Evolutionary conservation across 129 eudicot genomes (phyloP).

Genomic region (Cynara cardunculus): DNA sequence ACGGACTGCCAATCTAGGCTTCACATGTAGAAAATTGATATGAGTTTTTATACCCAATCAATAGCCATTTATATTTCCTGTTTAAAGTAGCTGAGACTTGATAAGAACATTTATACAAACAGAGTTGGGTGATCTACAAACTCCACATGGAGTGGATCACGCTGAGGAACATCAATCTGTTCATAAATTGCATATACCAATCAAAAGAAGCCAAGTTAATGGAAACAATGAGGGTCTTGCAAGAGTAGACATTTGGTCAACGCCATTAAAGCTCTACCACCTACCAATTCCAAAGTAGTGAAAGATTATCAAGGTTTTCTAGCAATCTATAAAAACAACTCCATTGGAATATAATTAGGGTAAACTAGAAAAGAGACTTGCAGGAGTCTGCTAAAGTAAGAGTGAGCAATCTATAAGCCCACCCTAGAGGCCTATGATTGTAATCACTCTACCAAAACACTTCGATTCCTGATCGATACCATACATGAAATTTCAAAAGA

Average conservation of each 20-base stretch:
- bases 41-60: not conserved
- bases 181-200: not conserved
- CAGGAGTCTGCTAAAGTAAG: not conserved
- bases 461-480: not conserved
- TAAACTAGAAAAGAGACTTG: not conserved
- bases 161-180: not conserved
- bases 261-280: slow-evolving; percentile 3
- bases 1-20: not conserved
- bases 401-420: not conserved
- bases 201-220: slow-evolving; percentile 1
- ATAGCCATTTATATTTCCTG: too few species aligned
- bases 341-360: not conserved
- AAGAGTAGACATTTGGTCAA: too few species aligned
- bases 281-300: not conserved
- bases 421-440: too few species aligned
- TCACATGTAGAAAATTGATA: not conserved
- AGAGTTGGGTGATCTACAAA: not conserved
- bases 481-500: not conserved
- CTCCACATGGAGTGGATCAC: too few species aligned
- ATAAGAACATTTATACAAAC: not conserved
- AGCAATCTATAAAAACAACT: not conserved
- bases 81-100: not conserved
- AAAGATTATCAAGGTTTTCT: not conserved
- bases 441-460: not conserved
- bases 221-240: not conserved